Evolutionary conservation across 768 basidiomycete species (phyloP), one percentile per base, ranked within the genome.

Genomic region (Austroboletus eburneus): DNA sequence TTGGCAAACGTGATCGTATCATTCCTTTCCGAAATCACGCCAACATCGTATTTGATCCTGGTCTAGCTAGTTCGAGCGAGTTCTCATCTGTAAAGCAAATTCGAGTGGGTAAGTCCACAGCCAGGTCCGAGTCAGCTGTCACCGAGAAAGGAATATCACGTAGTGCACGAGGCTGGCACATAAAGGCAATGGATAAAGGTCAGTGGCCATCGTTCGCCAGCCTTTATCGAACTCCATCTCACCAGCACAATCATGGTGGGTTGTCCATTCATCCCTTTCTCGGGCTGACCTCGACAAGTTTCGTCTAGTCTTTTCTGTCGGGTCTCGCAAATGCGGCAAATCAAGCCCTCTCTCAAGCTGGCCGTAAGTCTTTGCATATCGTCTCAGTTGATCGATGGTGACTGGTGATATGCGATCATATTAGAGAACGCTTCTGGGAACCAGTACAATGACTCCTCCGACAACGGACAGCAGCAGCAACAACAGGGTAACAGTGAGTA

Each of bases 291-390:
- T 24, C 22, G 13, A 7, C 29, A 13, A 29, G 13, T 13, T 29
- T 13, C 22, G 8, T 22, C 45, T 29, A 85, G 87, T 85, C 87
- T n/a, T n/a, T n/a, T n/a, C n/a, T n/a, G n/a, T n/a, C n/a, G n/a
- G n/a, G 50, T 76, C 90, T 57, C 74, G 87, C 30, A 79, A 78
- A 48, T 63, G 90, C 55, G 89, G 86, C 9, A n/a, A 83, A 88
- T 66, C 64, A 89, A 65, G 79, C 80, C 51, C 64, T 76, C 55
- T 64, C 77, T 13, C 13, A 9, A 32, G 30, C 8, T 32, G 30
- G 14, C 30, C 30, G 30, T 32, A 13, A 32, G 30, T 32, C 30
- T 13, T 6, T 32, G 14, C 30, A 27, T 27, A 10, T 32, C 30
- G 30, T 32, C 12, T 32, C 30, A 32, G 13, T 10, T 32, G 30